These are phyloP conservation scores for Suillus discolor DNA, from an alignment of 768 basidiomycete genomes.

Conservation along the genomic window DNA sequence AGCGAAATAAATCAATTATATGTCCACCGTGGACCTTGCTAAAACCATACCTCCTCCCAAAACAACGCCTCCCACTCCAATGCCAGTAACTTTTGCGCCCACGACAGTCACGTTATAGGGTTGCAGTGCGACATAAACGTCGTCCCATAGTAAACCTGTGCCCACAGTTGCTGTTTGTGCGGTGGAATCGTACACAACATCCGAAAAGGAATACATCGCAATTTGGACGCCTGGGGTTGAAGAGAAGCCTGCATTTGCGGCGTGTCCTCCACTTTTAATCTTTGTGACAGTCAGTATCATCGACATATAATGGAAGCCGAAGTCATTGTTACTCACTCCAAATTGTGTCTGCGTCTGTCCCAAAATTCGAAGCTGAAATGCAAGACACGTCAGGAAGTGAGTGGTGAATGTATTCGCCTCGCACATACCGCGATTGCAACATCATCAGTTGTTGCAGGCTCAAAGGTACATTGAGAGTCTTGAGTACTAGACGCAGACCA, in stretches of 20 bases:
- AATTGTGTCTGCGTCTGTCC: slow-evolving; percentile 46
- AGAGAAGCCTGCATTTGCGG: slow-evolving; percentile 54
- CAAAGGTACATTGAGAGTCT: slow-evolving; percentile 46
- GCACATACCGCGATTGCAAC: slow-evolving; percentile 46
- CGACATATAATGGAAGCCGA: background rate
- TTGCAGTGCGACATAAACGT: slow-evolving; percentile 54
- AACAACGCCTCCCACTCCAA: slow-evolving; percentile 61
- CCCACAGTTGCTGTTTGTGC: slow-evolving; percentile 42
- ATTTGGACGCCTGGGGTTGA: slow-evolving; percentile 62
- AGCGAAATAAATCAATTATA: no score
- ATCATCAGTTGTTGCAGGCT: slow-evolving; percentile 52
- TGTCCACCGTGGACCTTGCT: no score
- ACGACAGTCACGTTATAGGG: slow-evolving; percentile 55
- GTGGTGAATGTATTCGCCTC: background rate
- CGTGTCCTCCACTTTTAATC: slow-evolving; percentile 67
- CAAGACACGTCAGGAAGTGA: background rate
- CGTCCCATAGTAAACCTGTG: slow-evolving; percentile 61
- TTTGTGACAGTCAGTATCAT: slow-evolving; percentile 19
- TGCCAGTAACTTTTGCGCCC: slow-evolving; percentile 59
- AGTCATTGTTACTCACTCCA: slow-evolving; percentile 37
- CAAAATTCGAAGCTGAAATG: slow-evolving; percentile 45
- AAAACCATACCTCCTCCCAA: slow-evolving; percentile 52
- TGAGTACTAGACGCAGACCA: slow-evolving; percentile 51
- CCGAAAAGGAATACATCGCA: slow-evolving; percentile 51
- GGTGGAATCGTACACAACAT: slow-evolving; percentile 37